Evolutionary conservation across 257 asterid genomes (phyloP).

Genomic region (Solanum ossicruentum): DNA sequence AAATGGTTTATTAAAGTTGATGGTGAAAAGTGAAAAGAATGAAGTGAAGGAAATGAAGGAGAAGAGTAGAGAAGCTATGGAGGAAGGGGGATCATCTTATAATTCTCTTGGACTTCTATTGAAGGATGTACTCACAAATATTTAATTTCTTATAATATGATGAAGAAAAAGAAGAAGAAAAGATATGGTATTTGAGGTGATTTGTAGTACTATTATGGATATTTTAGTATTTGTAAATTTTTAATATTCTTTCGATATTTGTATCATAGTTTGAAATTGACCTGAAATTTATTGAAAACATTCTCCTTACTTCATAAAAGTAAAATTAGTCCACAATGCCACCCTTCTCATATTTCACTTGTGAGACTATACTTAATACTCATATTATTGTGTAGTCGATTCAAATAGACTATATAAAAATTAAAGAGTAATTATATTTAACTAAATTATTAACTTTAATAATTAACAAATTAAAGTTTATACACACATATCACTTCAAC

Average conservation of each 20-base stretch:
- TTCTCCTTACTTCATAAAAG: too few relatives aligned
- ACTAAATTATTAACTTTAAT: neutral
- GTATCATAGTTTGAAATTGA: too few relatives aligned
- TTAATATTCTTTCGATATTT: too few relatives aligned
- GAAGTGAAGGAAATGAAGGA: slow-evolving; percentile 24
- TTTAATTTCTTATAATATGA: neutral
- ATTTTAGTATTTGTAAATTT: neutral
- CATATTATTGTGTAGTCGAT: neutral
- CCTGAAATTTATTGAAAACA: too few relatives aligned
- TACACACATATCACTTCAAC: neutral
- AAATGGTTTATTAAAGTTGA: neutral
- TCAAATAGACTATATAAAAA: neutral
- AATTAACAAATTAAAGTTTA: too few relatives aligned
- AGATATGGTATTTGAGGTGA: neutral
- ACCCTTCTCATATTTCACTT: neutral
- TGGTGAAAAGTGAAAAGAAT: slow-evolving; percentile 4
- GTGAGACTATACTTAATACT: too few relatives aligned
- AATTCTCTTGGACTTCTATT: neutral
- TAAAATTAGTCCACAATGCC: accelerated
- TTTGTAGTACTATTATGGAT: neutral
- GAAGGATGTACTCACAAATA: neutral
- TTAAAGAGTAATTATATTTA: accelerated
- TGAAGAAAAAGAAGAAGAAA: neutral
- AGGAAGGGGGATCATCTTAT: slow-evolving; percentile 17
- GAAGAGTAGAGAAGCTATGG: slow-evolving; percentile 2